A percentile compares a stretch with the other conserved stretches of the same genome.
Conservation (phyloP, 2,329 filamentous ascomycete species). For the Penicillium janthinellum region DNA sequence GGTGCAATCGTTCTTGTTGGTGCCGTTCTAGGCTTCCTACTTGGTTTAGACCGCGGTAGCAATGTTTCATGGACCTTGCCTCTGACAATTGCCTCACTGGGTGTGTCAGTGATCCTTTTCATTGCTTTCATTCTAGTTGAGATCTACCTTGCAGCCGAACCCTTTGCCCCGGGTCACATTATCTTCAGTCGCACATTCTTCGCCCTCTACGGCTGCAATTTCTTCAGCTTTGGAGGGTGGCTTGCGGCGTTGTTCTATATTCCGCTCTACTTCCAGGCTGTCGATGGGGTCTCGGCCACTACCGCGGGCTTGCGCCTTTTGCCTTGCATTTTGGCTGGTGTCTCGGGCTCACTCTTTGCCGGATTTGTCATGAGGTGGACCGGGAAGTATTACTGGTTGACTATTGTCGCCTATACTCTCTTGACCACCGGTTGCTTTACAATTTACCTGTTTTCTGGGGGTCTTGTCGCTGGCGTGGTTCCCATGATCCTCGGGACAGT, state of each 20-base stretch:
- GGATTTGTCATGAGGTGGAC: slow-evolving; percentile 70
- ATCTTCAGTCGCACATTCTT: slow-evolving; percentile 69
- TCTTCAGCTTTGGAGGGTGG: slow-evolving; percentile 67
- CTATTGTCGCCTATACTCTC: slow-evolving; percentile 57
- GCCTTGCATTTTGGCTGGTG: slow-evolving; percentile 64
- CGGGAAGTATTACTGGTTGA: slow-evolving; percentile 72
- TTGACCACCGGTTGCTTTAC: slow-evolving; percentile 58
- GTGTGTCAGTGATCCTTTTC: slow-evolving; percentile 61
- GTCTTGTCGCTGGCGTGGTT: slow-evolving; percentile 51
- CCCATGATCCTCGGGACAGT: slow-evolving; percentile 61
- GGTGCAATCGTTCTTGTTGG: slow-evolving; percentile 67
- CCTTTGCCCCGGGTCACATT: slow-evolving; percentile 74
- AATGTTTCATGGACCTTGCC: slow-evolving; percentile 68
- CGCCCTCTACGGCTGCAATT: slow-evolving; percentile 70
- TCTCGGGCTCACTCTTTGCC: slow-evolving; percentile 64
- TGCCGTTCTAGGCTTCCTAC: slow-evolving; percentile 66
- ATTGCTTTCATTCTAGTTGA: slow-evolving; percentile 70
- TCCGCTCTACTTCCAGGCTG: slow-evolving; percentile 77
- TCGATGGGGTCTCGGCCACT: slow-evolving; percentile 65
- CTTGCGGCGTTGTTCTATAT: slow-evolving; percentile 68
- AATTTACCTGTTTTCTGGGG: slow-evolving; percentile 61
- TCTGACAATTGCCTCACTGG: slow-evolving; percentile 61
- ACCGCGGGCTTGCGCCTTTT: slow-evolving; percentile 66
- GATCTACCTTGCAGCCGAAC: slow-evolving; percentile 65
- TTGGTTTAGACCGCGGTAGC: slow-evolving; percentile 72